These are phyloP conservation scores for Incumbomyces lentus DNA, from an alignment of 2,329 filamentous ascomycete genomes.

Conservation along the genomic window DNA sequence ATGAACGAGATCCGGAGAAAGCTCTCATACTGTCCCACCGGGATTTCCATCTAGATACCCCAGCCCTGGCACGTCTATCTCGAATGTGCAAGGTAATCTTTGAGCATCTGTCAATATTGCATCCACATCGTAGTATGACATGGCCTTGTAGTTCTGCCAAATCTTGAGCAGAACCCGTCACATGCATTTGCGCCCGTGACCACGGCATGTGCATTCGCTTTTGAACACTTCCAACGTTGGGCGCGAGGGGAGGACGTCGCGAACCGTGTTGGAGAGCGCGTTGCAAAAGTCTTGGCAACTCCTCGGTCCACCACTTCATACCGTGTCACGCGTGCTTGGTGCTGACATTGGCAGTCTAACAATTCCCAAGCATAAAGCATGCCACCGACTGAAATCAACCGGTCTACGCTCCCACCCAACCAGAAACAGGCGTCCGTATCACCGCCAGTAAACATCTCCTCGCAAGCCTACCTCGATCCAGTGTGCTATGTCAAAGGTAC, in stretches of 20 bases:
- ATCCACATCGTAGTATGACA: constrained; percentile 37
- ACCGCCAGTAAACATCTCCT: constrained; percentile 24
- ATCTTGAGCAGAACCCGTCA: too few relatives aligned
- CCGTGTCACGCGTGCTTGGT: too few relatives aligned
- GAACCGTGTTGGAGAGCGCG: too few relatives aligned
- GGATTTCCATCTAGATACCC: constrained; percentile 84
- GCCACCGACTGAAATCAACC: constrained; percentile 22
- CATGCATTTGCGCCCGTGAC: too few relatives aligned
- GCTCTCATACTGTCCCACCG: constrained; percentile 41
- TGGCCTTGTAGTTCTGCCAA: neutral
- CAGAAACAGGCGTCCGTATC: constrained; percentile 5
- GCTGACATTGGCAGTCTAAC: too few relatives aligned
- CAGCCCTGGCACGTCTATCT: constrained; percentile 75
- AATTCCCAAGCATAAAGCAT: constrained; percentile 13
- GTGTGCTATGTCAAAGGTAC: constrained; percentile 51
- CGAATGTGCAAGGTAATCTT: constrained; percentile 94
- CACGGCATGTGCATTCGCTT: too few relatives aligned
- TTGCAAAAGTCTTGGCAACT: too few relatives aligned
- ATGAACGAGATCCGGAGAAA: neutral
- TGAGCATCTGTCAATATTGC: constrained; percentile 46
- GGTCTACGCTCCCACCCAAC: constrained; percentile 5
- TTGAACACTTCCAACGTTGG: too few relatives aligned
- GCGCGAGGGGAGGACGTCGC: too few relatives aligned
- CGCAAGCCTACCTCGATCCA: constrained; percentile 36
- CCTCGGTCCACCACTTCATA: too few relatives aligned